These are phyloP conservation scores for Theileria parva DNA, from an alignment of 169 alveolate species.

Conservation along the genomic window DNA sequence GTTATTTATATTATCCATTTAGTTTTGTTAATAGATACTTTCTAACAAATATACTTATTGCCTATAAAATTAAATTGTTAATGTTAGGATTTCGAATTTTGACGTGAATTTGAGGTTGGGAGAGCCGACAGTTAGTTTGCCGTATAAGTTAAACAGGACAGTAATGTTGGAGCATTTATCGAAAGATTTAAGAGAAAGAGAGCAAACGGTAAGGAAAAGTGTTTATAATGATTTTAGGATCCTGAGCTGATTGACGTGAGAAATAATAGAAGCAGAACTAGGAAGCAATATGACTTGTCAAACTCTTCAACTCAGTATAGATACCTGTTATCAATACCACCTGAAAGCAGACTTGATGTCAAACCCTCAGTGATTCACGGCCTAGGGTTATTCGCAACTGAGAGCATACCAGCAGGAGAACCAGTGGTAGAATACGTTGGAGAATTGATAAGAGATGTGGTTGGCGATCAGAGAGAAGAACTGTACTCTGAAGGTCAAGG, in stretches of 20 bases:
- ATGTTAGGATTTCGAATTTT: not conserved
- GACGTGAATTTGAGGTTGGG: constrained; percentile 22
- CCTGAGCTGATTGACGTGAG: constrained; percentile 12
- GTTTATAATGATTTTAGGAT: not conserved
- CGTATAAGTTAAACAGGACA: constrained; percentile 5
- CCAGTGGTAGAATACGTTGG: constrained; percentile 95
- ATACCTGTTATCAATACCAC: constrained; percentile 73
- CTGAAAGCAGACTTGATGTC: constrained; percentile 73
- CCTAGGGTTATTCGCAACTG: constrained; percentile 90
- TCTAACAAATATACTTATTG: too few species aligned
- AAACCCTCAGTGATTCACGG: constrained; percentile 88
- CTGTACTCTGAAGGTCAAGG: constrained; percentile 67
- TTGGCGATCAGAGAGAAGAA: constrained; percentile 75
- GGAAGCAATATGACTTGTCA: constrained; percentile 48
- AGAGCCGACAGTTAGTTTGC: constrained; percentile 8
- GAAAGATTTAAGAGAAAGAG: constrained; percentile 12
- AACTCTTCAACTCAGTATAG: constrained; percentile 75
- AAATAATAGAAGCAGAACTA: constrained; percentile 49
- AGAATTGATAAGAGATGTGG: constrained; percentile 79
- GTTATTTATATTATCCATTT: too few species aligned
- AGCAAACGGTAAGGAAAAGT: constrained; percentile 1
- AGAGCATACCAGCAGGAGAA: constrained; percentile 87
- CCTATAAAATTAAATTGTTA: too few species aligned
- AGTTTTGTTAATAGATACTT: too few species aligned
- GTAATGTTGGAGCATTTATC: not conserved